Percentiles rank a stretch among this genome's conserved stretches.
phyloP scores from a whole-genome alignment of 495 filamentous ascomycete genomes.

The Penicillium coffeae region DNA sequence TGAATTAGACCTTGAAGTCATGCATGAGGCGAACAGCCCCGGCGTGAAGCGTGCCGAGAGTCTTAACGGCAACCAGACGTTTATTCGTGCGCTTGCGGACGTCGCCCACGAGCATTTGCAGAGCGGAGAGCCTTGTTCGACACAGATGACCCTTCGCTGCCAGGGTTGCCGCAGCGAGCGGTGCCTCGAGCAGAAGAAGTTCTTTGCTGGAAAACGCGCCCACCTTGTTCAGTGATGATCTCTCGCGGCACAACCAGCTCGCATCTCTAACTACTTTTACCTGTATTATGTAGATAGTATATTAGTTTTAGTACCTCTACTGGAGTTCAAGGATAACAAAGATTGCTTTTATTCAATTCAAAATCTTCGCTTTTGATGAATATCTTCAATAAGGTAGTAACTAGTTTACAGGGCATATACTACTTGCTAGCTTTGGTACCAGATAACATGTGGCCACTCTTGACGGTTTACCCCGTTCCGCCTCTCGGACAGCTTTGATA shows the following conservation, averaged over 20 bases:
- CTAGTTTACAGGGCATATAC: too few species aligned
- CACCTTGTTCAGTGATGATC: conserved; percentile 25
- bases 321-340: neutral
- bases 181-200: conserved; percentile 87
- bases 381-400: too few species aligned
- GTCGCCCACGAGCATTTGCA: conserved; percentile 76
- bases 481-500: too few species aligned
- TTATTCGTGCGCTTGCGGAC: conserved; percentile 86
- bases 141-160: conserved; percentile 88
- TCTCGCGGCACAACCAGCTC: neutral
- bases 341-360: neutral
- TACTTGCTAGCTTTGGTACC: too few species aligned
- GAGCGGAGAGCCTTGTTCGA: conserved; percentile 63
- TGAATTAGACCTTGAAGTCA: conserved; percentile 94
- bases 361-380: too few species aligned
- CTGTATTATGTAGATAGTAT: neutral
- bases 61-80: conserved; percentile 85
- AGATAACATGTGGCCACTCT: too few species aligned
- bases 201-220: conserved; percentile 60
- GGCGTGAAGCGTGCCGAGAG: conserved; percentile 87
- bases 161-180: conserved; percentile 89
- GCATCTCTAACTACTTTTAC: neutral
- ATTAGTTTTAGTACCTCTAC: neutral
- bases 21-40: conserved; percentile 76
- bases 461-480: too few species aligned